phyloP scores from a whole-genome alignment of 345 rosid species.

The Anastatica hierochuntica region DNA sequence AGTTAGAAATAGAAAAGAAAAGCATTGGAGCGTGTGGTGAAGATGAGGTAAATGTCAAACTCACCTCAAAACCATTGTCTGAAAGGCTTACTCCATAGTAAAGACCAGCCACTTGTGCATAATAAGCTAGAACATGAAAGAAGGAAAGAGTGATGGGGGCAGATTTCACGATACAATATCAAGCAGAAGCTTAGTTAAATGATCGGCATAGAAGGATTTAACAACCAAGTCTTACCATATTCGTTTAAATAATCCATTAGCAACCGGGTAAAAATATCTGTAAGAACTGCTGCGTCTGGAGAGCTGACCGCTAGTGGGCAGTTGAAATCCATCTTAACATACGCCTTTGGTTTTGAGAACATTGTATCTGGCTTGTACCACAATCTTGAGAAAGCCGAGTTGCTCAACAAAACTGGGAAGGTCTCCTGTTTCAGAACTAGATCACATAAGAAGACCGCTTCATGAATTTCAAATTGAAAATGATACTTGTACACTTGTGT shows the following conservation, averaged over 20 bases:
- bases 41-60: background rate
- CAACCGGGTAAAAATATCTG: conserved; percentile 57
- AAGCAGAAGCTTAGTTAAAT: too few relatives aligned
- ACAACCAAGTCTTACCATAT: conserved; percentile 46
- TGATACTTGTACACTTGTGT: background rate
- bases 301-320: conserved; percentile 68
- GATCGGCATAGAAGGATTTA: background rate
- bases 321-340: conserved; percentile 65
- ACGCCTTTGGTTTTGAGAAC: conserved; percentile 76
- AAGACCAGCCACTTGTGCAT: conserved; percentile 91
- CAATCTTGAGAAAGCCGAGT: conserved; percentile 49
- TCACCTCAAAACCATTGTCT: conserved; percentile 71
- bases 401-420: conserved; percentile 52
- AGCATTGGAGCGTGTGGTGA: background rate
- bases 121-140: conserved; percentile 56
- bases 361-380: conserved; percentile 88
- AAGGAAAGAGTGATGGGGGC: background rate
- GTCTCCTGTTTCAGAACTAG: conserved; percentile 40
- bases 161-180: background rate
- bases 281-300: conserved; percentile 72
- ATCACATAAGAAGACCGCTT: conserved; percentile 11
- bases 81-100: conserved; percentile 41
- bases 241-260: conserved; percentile 92
- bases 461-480: background rate
- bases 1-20: background rate